Evolutionary conservation across 306 rosid species (phyloP), one percentile per base, ranked within the genome.

Genomic region (Corylus americana): DNA sequence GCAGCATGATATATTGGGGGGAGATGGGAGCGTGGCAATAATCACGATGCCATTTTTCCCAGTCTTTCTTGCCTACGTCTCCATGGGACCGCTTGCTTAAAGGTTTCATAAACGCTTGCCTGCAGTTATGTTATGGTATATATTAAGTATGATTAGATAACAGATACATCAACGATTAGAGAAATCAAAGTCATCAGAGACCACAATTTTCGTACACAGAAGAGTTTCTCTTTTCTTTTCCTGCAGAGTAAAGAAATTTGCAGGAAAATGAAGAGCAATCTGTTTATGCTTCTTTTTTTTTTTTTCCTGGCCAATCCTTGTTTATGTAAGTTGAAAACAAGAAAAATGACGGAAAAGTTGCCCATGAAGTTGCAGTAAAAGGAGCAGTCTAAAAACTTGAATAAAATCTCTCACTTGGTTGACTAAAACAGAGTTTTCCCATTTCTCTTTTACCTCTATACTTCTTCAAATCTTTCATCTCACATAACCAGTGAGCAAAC

Each of bases 41-140:
- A 6, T 45, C 45, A 42, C 78, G 80, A 42, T 37, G 62, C 79
- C 78, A 73, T 82, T 74, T 86, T 70, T 77, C 27, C 84, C 9
- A 44, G 31, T 17, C 82, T 79, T 74, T 86, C 88, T 77, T 85
- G 86, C 83, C 73, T 89, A 80, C 96, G 86, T 77, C 86, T 90
- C 97, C 99, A 89, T 54, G 93, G 92, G 83, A 93, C 92, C 90
- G 80, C 87, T 73, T 90, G 99, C 91, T 95, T 95, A 37, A 95
- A 79, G 81, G 93, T 83, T 53, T 90, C 91, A 86, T 78, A 95
- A 76, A 95, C 82, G 84, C 77, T 88, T 74, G 82, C 89, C 99
- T 95, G 94, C 82, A 81, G 11, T 78, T 66, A 55, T 55, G 53
- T 66, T 14, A 29, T 37, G 61, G 62, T 48, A 48, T 48, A 8